Base-by-base conservation (phyloP, 2,329 filamentous ascomycete species). In the Ophioceras dolichostomum region DNA sequence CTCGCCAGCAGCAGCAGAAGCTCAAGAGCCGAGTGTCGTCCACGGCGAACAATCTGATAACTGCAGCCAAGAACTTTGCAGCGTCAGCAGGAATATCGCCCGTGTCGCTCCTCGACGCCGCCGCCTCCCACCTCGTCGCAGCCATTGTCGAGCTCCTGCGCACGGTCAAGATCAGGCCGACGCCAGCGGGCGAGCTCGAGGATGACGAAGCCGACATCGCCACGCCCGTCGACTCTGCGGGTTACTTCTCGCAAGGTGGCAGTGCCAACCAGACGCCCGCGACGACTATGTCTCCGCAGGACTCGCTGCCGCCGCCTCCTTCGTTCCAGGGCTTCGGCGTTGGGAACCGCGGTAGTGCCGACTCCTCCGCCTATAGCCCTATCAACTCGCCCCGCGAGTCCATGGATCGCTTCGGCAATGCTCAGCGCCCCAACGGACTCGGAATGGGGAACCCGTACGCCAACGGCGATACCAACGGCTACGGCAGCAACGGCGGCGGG, bases 21-120 rank as follows among this genome's bases (percentile, higher is more conserved):
- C 69, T 93, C 42, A 93, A 85, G 59, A 72, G 75, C 35, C 80
- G 81, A 41, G 82, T 96, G 3, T 93, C 87, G n/a, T 81, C 82
- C 3, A 94, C 89, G 2, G 88, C 91, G 34, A 96, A 96, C 65
- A 91, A 89, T 52, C 68, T 98, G 40, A 95, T 96, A 50, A 96
- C 89, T 3, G 86, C 89, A 2, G 82, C 85, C 24, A 94, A 93
- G 63, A 94, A 94, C 53, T 94, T 91, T 56, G 80, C 83, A 24
- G 72, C 76, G 10, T 79, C 86, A 1, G 78, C 76, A 16, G 91
- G 91, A 21, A 73, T 98, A 22, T 89, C 86, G 1, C 91, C 91
- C 0, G 81, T 98, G n/a, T 94, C 86, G 5, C 63, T 98, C 3
- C 67, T 98, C 17, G 91, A 98, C 56, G 91, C 89, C 4, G 89